Evolutionary conservation across 179 eudicot genomes (phyloP).

Genomic region (Silene vulgaris): DNA sequence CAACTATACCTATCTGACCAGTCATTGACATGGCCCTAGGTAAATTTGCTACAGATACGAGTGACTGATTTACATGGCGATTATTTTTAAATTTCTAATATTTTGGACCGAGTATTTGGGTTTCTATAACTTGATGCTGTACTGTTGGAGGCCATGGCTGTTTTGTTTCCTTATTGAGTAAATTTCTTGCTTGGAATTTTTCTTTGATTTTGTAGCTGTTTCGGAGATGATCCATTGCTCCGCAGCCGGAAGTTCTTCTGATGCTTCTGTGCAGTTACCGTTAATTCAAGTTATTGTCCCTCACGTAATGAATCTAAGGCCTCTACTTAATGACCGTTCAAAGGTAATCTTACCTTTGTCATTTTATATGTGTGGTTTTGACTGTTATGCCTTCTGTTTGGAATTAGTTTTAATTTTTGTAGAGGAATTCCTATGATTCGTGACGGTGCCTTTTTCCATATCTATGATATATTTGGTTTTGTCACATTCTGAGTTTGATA

Average conservation of each 20-base stretch:
- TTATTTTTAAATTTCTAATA: not conserved
- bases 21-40: not conserved
- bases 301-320: slow-evolving; percentile 76
- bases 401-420: not conserved
- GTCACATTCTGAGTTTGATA: slow-evolving; percentile 4
- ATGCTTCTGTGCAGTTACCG: slow-evolving; percentile 67
- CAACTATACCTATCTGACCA: not conserved
- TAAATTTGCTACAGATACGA: not conserved
- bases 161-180: not conserved
- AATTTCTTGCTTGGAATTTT: slow-evolving; percentile 6
- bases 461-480: not conserved
- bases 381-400: too few relatives aligned
- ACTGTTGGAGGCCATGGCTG: slow-evolving; percentile 5
- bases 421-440: not conserved
- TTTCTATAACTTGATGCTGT: not conserved
- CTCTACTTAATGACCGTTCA: slow-evolving; percentile 74
- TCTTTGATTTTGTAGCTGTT: slow-evolving; percentile 51
- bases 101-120: slow-evolving; percentile 5
- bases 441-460: not conserved
- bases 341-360: slow-evolving; percentile 48
- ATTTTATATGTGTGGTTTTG: not conserved
- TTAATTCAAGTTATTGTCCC: slow-evolving; percentile 90
- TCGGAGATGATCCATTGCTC: slow-evolving; percentile 94
- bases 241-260: slow-evolving; percentile 58
- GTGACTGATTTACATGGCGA: not conserved